These are phyloP conservation scores for Wickerhamiella brachini DNA, from an alignment of 805 yeast species.

Conservation along the genomic window DNA sequence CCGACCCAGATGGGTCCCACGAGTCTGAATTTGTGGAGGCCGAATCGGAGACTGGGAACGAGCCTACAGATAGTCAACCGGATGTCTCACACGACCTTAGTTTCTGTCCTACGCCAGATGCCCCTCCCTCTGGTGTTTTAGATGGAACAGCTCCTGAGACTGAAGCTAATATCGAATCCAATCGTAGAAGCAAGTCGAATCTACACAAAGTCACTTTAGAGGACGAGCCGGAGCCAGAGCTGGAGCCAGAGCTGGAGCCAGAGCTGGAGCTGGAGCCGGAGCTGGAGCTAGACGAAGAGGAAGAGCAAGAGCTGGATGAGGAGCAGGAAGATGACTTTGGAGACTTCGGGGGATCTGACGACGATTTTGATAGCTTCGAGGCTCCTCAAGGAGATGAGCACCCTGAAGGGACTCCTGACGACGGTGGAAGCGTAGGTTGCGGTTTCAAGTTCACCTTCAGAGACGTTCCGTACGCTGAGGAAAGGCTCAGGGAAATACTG, in stretches of 20 bases:
- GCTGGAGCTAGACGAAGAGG: background rate
- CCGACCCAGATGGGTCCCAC: background rate
- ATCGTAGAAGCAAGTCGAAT: too few relatives aligned
- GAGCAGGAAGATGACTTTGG: constrained; percentile 24
- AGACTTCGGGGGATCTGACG: constrained; percentile 17
- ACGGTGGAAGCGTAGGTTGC: background rate
- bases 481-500: constrained; percentile 3
- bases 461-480: background rate
- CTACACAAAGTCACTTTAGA: background rate
- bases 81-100: too few relatives aligned
- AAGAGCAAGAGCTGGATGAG: constrained; percentile 11
- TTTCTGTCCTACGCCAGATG: too few relatives aligned
- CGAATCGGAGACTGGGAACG: too few relatives aligned
- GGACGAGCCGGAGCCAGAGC: background rate
- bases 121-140: too few relatives aligned
- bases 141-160: too few relatives aligned
- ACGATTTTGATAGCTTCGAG: background rate
- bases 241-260: background rate
- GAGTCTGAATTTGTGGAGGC: too few relatives aligned
- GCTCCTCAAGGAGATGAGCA: background rate
- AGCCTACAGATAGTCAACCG: too few relatives aligned
- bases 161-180: too few relatives aligned
- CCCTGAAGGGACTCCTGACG: too few relatives aligned
- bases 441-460: background rate
- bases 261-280: background rate